Percentiles rank a stretch among this genome's conserved stretches.
Evolutionary conservation across 2,329 filamentous ascomycete genomes (phyloP).

Genomic region (Claviceps humidiphila): DNA sequence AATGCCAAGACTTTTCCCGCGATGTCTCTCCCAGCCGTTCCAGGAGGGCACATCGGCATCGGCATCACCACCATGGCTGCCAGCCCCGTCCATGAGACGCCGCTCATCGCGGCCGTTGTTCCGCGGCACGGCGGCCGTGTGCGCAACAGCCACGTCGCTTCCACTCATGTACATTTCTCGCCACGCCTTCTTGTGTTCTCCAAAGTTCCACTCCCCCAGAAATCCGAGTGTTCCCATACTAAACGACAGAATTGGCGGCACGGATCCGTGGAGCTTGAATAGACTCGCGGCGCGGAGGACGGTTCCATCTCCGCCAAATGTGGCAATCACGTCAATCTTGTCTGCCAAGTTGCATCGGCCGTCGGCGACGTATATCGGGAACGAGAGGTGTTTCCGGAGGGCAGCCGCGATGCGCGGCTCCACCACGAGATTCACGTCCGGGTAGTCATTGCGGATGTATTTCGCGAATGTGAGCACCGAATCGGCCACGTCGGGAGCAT

Average conservation of each 20-base stretch:
- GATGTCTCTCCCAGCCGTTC: constrained; percentile 55
- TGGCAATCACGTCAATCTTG: constrained; percentile 81
- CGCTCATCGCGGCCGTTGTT: constrained; percentile 10
- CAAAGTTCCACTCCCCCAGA: constrained; percentile 91
- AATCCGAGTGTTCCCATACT: constrained; percentile 96
- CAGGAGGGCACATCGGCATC: not conserved
- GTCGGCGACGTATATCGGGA: constrained; percentile 55
- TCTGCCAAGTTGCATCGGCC: constrained; percentile 45
- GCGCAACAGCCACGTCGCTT: constrained; percentile 33
- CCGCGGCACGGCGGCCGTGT: constrained; percentile 27
- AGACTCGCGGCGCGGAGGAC: constrained; percentile 32
- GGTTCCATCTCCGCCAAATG: constrained; percentile 67
- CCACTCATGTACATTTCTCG: constrained; percentile 80
- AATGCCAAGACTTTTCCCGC: constrained; percentile 69
- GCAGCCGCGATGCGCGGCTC: constrained; percentile 62
- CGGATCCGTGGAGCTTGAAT: constrained; percentile 62
- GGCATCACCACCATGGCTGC: not conserved
- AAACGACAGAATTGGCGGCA: constrained; percentile 86
- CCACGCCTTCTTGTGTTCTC: constrained; percentile 83
- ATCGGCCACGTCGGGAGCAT: constrained; percentile 37
- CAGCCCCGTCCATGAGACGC: not conserved
- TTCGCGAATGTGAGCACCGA: constrained; percentile 45
- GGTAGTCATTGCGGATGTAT: constrained; percentile 70
- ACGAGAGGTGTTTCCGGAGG: constrained; percentile 56
- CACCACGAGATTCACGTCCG: constrained; percentile 67